Evolutionary conservation across 2,329 filamentous ascomycete species (phyloP), one percentile per base, ranked within the genome.

Genomic region (Ophiostoma populinum): DNA sequence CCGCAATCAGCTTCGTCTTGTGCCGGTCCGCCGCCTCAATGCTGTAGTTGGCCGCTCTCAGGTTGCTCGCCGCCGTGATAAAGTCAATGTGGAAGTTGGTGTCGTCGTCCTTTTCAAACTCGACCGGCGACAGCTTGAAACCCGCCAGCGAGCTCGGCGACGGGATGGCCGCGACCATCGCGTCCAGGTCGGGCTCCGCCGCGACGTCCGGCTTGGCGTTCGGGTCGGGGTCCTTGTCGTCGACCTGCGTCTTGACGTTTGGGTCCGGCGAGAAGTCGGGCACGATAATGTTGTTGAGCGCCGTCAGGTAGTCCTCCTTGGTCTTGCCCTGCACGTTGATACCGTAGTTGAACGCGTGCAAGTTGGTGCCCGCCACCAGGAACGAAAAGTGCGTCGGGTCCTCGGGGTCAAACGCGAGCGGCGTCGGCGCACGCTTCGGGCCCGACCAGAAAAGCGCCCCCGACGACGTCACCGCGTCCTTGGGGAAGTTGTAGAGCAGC

Each of bases 1-100:
- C 90, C 21, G 90, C 92, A 53, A 98, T 98, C 58, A 98, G 95
- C 65, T 98, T 98, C 42, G 87, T 98, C 75, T 90, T 92, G 67
- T 94, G 90, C 42, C 83, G 72, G 52, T 98, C 87, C 1, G 90
- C 86, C 43, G 75, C 70, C 50, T 82, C 74, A 46, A 98, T 98
- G 56, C 90, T 92, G 70, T 98, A 98, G 62, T 98, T 98, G 57
- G 92, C 80, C 1, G 90, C 90, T 40, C 92, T 81, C 40, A 98
- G 65, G 55, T 98, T 98, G 63, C 86, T 94, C 45, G 86, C 86
- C 1, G 86, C 85, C 7, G 90, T 92, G 58, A 98, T 95, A 63
- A 98, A 98, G 57, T 95, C 90, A 49, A 98, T 98, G 63, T 98
- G 90, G 57, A 90, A 74, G 57, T 98, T 98, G 34, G 79, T 82